phyloP scores from a whole-genome alignment of 2,329 filamentous ascomycete genomes.

The Trichoderma citrinoviride region DNA sequence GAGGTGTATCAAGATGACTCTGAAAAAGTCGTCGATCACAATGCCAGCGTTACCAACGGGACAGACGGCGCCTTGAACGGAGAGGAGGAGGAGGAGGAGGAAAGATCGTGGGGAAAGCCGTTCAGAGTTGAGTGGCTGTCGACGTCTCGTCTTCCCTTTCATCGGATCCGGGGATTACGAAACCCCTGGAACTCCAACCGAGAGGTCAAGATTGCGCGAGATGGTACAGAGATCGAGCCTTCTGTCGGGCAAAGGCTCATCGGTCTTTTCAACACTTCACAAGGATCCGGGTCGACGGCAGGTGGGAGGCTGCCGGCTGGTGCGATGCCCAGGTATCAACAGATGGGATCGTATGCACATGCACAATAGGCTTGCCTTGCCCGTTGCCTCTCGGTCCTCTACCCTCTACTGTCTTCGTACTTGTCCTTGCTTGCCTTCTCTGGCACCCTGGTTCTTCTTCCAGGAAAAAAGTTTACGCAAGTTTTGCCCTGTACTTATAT shows the following conservation, averaged over 20 bases:
- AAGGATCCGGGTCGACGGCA: conserved; percentile 39
- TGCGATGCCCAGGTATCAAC: conserved; percentile 40
- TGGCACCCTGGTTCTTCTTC: not conserved
- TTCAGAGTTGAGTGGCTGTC: conserved; percentile 91
- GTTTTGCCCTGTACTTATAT: conserved; percentile 1
- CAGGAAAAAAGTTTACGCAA: not conserved
- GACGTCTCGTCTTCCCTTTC: conserved; percentile 80
- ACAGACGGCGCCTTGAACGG: conserved; percentile 38
- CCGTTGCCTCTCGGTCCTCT: not conserved
- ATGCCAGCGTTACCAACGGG: conserved; percentile 38
- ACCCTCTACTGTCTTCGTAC: not conserved
- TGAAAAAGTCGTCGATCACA: conserved; percentile 46
- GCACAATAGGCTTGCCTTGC: conserved; percentile 26
- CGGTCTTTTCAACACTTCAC: conserved; percentile 68
- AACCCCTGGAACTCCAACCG: conserved; percentile 96
- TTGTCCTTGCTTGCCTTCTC: not conserved
- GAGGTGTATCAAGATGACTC: conserved; percentile 67
- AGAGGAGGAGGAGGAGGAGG: conserved; percentile 48
- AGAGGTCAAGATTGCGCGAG: conserved; percentile 92
- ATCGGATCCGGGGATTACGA: conserved; percentile 78
- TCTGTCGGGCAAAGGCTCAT: conserved; percentile 73
- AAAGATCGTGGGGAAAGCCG: conserved; percentile 77
- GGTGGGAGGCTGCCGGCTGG: conserved; percentile 35
- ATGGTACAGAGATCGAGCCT: conserved; percentile 90
- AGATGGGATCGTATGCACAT: conserved; percentile 37